Base-by-base conservation (phyloP, 306 rosid genomes). In the Castanea sativa region DNA sequence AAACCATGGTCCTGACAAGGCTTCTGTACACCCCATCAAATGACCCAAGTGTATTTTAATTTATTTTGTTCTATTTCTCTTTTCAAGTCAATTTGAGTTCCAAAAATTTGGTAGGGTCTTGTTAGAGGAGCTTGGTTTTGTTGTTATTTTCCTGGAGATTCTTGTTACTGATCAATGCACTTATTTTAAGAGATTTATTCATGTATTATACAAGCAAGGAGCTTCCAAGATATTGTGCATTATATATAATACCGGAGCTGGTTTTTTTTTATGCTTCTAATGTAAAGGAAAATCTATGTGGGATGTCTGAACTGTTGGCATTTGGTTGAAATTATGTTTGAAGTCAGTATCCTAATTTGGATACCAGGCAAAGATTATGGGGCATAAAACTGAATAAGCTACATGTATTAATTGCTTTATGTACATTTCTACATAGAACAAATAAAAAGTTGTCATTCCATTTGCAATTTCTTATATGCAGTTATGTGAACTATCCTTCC, bases 401-500 rank as follows among this genome's bases (percentile, higher is more conserved):
- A 45, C 51, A 43, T 64, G 30, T 61, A 32, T 58, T 3, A 51
- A 67, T 71, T 70, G 58, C 19, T 23, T 16, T 52, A 52, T 77
- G 35, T n/a, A 52, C 75, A 56, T 82, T 55, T 75, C 64, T 55
- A 73, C 78, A 15, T 67, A 12, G 77, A 73, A 18, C 18, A 51
- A 74, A 29, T 70, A 43, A 64, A 18, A 75, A 80, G 41, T 83
- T n/a, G 83, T 32, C 74, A 58, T 75, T 80, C 82, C 87, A 78
- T 85, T 78, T 80, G 11, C 49, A 32, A 19, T 82, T 81, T 87
- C 71, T 82, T 78, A 67, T 77, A 19, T 87, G 97, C 94, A 96
- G 99, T 86, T 96, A 83, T 96, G 99, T 83, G 99, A 96, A 79
- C 84, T 96, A 35, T 91, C 99, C 79, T 96, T 96, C 84, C 98